Percentiles rank a stretch among this genome's conserved stretches.
These are phyloP conservation scores for Sporothrix inflata DNA, from an alignment of 2,329 filamentous ascomycete species.

Conservation along the genomic window DNA sequence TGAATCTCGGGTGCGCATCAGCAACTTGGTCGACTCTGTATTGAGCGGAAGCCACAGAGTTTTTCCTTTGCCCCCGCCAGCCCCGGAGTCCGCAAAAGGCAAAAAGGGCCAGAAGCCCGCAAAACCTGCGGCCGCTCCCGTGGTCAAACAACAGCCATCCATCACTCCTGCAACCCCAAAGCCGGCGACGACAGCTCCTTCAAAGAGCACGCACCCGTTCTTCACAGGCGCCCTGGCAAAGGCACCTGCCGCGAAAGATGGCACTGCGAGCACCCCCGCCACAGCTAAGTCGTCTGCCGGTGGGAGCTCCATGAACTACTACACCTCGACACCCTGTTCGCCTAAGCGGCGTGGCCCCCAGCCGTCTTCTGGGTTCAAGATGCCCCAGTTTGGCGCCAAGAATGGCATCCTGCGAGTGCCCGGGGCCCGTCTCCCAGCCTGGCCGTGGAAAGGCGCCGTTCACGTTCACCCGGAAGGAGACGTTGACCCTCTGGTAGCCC, in stretches of 20 bases:
- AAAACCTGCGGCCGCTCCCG: background rate
- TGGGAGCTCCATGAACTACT: slow-evolving; percentile 43
- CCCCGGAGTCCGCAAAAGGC: background rate
- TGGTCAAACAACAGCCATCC: background rate
- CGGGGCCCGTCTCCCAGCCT: slow-evolving; percentile 68
- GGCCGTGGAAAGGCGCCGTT: slow-evolving; percentile 67
- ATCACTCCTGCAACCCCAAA: slow-evolving; percentile 13
- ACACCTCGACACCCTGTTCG: slow-evolving; percentile 59
- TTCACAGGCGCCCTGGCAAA: slow-evolving; percentile 61
- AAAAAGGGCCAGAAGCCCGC: background rate
- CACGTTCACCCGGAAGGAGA: slow-evolving; percentile 52
- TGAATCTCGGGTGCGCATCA: slow-evolving; percentile 26
- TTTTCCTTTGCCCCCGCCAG: background rate
- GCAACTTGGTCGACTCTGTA: slow-evolving; percentile 26
- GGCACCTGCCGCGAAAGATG: slow-evolving; percentile 24
- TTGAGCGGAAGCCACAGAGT: slow-evolving; percentile 21
- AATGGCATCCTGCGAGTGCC: slow-evolving; percentile 61
- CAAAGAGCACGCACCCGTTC: slow-evolving; percentile 60
- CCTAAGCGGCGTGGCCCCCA: slow-evolving; percentile 47
- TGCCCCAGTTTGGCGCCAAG: slow-evolving; percentile 51
- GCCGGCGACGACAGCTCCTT: background rate
- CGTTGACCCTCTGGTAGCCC: no score
- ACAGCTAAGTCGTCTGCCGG: slow-evolving; percentile 33
- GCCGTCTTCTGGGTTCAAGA: slow-evolving; percentile 37
- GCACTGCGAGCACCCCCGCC: slow-evolving; percentile 35